Evolutionary conservation across 2,329 filamentous ascomycete species (phyloP).

Genomic region (Davidsoniella eucalypti): DNA sequence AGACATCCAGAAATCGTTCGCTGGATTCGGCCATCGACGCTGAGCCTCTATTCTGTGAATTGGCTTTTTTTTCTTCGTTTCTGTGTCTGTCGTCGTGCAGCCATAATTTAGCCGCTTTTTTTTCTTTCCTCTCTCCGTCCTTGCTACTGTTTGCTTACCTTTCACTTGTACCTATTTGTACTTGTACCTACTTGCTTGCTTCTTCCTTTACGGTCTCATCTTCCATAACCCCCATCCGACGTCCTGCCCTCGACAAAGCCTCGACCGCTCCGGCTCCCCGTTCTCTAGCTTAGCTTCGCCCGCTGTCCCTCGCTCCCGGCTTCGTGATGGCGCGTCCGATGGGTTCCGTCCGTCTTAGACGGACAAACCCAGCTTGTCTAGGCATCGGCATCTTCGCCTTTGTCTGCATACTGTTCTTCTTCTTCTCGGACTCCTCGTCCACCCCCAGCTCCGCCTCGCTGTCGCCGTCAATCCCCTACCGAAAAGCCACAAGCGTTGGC

Average conservation of each 20-base stretch:
- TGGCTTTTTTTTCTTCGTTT: neutral
- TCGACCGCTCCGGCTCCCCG: neutral
- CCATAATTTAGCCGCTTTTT: neutral
- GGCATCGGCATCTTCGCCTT: constrained; percentile 54
- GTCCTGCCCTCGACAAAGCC: neutral
- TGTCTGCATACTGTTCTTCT: constrained; percentile 53
- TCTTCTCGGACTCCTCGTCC: constrained; percentile 30
- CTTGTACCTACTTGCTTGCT: too few relatives aligned
- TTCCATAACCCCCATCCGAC: neutral
- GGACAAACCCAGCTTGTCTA: constrained; percentile 59
- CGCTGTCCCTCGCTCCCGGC: neutral
- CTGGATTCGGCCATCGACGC: neutral
- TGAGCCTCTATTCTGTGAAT: constrained; percentile 2
- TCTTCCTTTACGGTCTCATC: neutral
- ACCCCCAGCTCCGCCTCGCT: constrained; percentile 23
- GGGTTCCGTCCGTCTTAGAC: constrained; percentile 56
- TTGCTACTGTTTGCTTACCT: neutral
- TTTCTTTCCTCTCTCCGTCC: neutral
- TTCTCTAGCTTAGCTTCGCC: neutral
- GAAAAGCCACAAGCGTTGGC: constrained; percentile 30
- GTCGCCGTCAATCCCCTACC: constrained; percentile 35
- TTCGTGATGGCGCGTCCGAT: constrained; percentile 38
- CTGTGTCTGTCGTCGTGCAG: neutral
- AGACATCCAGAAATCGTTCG: constrained; percentile 1
- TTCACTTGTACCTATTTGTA: too few relatives aligned